Conservation (phyloP, 164 flowering plant genomes). For the Chimonanthus salicifolius region DNA sequence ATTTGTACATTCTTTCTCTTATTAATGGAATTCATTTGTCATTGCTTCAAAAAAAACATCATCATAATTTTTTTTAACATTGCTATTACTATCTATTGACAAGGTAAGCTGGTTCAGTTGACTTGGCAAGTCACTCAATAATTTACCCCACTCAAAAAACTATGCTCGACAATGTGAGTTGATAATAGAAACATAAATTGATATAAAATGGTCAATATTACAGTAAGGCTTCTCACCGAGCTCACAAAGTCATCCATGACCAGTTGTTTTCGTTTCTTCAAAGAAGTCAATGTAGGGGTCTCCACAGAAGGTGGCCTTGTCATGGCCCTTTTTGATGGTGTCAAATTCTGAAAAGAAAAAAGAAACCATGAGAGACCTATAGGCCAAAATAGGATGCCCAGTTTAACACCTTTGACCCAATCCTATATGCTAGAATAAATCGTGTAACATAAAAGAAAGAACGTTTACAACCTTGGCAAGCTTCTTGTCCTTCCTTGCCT, state of each 20-base stretch:
- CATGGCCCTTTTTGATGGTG: conserved; percentile 76
- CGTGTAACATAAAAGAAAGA: not conserved
- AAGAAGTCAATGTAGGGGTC: conserved; percentile 24
- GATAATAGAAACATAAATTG: too few species aligned
- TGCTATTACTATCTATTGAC: too few species aligned
- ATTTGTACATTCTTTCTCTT: too few species aligned
- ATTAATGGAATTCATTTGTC: too few species aligned
- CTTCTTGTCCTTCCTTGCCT: conserved; percentile 95
- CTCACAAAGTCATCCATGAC: conserved; percentile 70
- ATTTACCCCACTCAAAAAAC: too few species aligned
- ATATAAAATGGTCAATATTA: too few species aligned
- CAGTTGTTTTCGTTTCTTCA: conserved; percentile 74
- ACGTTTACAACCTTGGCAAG: conserved; percentile 70
- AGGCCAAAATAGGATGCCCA: not conserved
- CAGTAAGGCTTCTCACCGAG: conserved; percentile 33
- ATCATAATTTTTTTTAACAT: too few species aligned
- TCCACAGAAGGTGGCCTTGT: conserved; percentile 54
- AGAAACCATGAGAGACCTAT: not conserved
- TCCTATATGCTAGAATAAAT: not conserved
- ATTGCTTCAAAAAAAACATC: too few species aligned
- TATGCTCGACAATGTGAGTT: too few species aligned
- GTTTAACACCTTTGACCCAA: not conserved
- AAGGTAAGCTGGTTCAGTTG: too few species aligned
- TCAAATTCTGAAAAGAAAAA: conserved; percentile 34
- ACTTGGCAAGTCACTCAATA: too few species aligned